A percentile compares a stretch with the other conserved stretches of the same genome.
Evolutionary conservation across 805 yeast species (phyloP).

Genomic region (fission yeast (Schizosaccharomyces pombe)): DNA sequence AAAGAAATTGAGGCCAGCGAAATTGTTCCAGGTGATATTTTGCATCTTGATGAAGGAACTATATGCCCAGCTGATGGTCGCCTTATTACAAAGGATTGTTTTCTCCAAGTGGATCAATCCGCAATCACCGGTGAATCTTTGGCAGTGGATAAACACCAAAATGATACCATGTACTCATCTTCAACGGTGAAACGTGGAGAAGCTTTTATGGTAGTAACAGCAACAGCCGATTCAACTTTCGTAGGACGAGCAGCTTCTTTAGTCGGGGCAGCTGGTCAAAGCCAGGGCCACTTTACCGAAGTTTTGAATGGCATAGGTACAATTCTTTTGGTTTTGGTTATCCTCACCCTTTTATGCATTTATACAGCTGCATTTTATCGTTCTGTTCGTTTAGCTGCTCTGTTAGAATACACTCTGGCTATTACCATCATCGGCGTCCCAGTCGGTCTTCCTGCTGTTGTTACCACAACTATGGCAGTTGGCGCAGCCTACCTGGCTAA

Average conservation of each 20-base stretch:
- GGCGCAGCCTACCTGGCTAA: slow-evolving; percentile 97
- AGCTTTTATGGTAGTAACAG: slow-evolving; percentile 77
- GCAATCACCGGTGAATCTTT: slow-evolving; percentile 94
- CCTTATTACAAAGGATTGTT: slow-evolving; percentile 61
- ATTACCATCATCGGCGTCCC: slow-evolving; percentile 95
- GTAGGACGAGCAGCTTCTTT: slow-evolving; percentile 95
- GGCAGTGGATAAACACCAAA: slow-evolving; percentile 78
- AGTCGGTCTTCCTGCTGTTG: slow-evolving; percentile 96
- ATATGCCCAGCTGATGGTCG: slow-evolving; percentile 88
- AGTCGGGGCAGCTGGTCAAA: slow-evolving; percentile 82
- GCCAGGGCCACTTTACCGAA: slow-evolving; percentile 89
- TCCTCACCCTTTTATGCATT: slow-evolving; percentile 64
- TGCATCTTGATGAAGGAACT: slow-evolving; percentile 79
- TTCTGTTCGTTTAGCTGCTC: slow-evolving; percentile 61
- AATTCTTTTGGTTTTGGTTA: slow-evolving; percentile 66
- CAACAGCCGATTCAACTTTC: slow-evolving; percentile 87
- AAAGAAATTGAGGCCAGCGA: slow-evolving; percentile 61
- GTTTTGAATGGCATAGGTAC: slow-evolving; percentile 95
- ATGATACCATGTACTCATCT: slow-evolving; percentile 74
- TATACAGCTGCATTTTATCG: slow-evolving; percentile 92
- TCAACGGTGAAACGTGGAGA: slow-evolving; percentile 92
- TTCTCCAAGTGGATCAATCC: slow-evolving; percentile 84
- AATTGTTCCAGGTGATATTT: slow-evolving; percentile 85
- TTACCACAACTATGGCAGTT: slow-evolving; percentile 96
- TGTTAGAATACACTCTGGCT: slow-evolving; percentile 79